Evolutionary conservation across 805 yeast genomes (phyloP).

Genomic region (Schwanniomyces yamadae): DNA sequence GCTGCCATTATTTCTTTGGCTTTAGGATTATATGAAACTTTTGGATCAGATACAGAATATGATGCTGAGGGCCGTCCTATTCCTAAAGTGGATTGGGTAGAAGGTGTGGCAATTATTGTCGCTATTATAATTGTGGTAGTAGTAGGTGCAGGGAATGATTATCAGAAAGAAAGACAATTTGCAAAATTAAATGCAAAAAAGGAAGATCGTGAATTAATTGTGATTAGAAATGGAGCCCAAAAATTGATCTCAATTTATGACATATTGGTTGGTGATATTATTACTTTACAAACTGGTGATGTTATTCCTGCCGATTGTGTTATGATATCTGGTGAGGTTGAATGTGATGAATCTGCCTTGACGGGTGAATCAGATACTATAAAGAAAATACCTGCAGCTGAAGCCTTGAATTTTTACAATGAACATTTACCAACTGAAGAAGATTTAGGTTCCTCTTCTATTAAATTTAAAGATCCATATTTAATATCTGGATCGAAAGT

Average conservation of each 20-base stretch:
- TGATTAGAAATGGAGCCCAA: constrained; percentile 70
- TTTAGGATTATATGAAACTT: constrained; percentile 86
- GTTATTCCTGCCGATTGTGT: constrained; percentile 87
- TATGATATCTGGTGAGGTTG: constrained; percentile 69
- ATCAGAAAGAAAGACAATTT: constrained; percentile 93
- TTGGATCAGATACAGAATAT: constrained; percentile 75
- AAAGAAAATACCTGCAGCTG: constrained; percentile 58
- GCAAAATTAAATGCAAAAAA: constrained; percentile 84
- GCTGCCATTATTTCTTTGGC: constrained; percentile 91
- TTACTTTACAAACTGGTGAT: constrained; percentile 88
- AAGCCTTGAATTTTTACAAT: constrained; percentile 34
- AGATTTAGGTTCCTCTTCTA: constrained; percentile 41
- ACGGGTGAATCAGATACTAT: constrained; percentile 94
- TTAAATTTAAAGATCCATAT: constrained; percentile 67
- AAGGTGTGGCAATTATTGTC: constrained; percentile 94
- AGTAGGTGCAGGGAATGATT: constrained; percentile 95
- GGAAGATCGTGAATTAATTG: constrained; percentile 77
- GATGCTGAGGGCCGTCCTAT: constrained; percentile 75
- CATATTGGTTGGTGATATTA: constrained; percentile 81
- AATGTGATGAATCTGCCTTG: constrained; percentile 87
- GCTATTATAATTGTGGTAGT: constrained; percentile 88
- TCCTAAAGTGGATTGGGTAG: constrained; percentile 96
- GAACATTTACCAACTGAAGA: constrained; percentile 24
- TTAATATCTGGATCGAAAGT: constrained; percentile 90
- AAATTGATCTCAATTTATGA: constrained; percentile 68